phyloP scores from a whole-genome alignment of 768 basidiomycete genomes.

The Candolleomyces eurysporus region DNA sequence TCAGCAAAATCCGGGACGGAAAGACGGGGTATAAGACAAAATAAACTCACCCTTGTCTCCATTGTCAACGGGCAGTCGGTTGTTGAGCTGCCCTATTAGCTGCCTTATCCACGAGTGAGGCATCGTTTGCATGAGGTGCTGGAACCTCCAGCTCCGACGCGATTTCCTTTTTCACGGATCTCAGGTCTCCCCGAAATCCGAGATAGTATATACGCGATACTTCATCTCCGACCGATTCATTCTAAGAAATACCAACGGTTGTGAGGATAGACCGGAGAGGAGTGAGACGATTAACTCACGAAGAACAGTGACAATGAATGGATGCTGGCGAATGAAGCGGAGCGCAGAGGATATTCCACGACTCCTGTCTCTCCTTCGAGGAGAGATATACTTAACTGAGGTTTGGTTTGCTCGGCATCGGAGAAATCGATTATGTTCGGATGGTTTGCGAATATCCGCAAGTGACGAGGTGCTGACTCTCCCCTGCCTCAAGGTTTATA shows the following conservation, averaged over 20 bases:
- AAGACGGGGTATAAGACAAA: too few species aligned
- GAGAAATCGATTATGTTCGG: conserved; percentile 75
- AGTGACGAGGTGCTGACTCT: conserved; percentile 69
- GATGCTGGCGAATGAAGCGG: conserved; percentile 74
- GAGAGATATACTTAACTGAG: conserved; percentile 69
- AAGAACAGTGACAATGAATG: conserved; percentile 77
- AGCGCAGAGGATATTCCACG: conserved; percentile 75
- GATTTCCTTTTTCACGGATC: conserved; percentile 53
- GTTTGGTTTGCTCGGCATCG: conserved; percentile 65
- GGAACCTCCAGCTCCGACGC: conserved; percentile 68
- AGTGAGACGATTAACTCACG: conserved; percentile 44
- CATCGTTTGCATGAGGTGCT: conserved; percentile 79
- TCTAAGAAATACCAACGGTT: conserved; percentile 33
- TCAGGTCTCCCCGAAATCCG: conserved; percentile 78
- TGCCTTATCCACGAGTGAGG: conserved; percentile 56
- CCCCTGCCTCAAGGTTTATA: conserved; percentile 56
- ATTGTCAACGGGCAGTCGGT: conserved; percentile 52
- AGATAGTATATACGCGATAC: conserved; percentile 70
- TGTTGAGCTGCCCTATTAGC: conserved; percentile 60
- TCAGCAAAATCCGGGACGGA: too few species aligned
- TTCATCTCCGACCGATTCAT: conserved; percentile 66
- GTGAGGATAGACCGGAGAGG: background rate
- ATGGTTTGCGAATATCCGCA: conserved; percentile 74
- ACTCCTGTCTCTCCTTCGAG: conserved; percentile 67
- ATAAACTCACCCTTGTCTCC: too few species aligned